These are phyloP conservation scores for Colletotrichum orbiculare DNA, from an alignment of 2,329 filamentous ascomycete genomes.

Conservation along the genomic window DNA sequence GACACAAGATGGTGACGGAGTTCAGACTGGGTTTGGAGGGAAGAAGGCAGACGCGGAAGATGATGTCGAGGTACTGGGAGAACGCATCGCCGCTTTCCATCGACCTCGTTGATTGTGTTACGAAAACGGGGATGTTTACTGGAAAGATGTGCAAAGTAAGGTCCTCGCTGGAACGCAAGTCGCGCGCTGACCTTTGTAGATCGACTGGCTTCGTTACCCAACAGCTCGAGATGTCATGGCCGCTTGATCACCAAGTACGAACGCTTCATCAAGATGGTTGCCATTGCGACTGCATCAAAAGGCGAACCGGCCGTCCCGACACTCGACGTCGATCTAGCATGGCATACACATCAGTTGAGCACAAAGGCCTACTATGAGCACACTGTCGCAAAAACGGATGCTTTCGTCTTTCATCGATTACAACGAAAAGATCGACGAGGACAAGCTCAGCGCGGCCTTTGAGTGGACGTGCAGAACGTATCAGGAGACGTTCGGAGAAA, in stretches of 20 bases:
- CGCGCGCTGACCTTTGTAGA: conserved; percentile 39
- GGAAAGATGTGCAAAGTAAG: conserved; percentile 43
- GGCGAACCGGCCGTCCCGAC: conserved; percentile 69
- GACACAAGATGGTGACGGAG: conserved; percentile 21
- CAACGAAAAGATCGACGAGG: conserved; percentile 84
- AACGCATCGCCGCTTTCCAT: conserved; percentile 51
- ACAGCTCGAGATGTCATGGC: conserved; percentile 67
- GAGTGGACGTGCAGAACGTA: conserved; percentile 77
- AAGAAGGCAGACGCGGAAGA: conserved; percentile 47
- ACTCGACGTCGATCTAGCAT: conserved; percentile 75
- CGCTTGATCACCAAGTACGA: conserved; percentile 68
- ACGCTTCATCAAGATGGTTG: conserved; percentile 69
- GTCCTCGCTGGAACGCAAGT: not conserved
- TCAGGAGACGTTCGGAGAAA: conserved; percentile 67
- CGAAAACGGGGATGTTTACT: conserved; percentile 54
- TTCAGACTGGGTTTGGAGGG: conserved; percentile 38
- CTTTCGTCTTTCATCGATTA: conserved; percentile 81
- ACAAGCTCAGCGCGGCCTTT: conserved; percentile 70
- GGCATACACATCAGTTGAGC: conserved; percentile 80
- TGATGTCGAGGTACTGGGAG: conserved; percentile 57
- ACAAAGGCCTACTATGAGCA: conserved; percentile 69
- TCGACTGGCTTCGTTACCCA: conserved; percentile 79
- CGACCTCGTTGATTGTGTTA: conserved; percentile 53
- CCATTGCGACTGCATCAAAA: conserved; percentile 45
- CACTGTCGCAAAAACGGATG: conserved; percentile 56